phyloP scores from a whole-genome alignment of 768 basidiomycete genomes.

The Suillus clintonianus region DNA sequence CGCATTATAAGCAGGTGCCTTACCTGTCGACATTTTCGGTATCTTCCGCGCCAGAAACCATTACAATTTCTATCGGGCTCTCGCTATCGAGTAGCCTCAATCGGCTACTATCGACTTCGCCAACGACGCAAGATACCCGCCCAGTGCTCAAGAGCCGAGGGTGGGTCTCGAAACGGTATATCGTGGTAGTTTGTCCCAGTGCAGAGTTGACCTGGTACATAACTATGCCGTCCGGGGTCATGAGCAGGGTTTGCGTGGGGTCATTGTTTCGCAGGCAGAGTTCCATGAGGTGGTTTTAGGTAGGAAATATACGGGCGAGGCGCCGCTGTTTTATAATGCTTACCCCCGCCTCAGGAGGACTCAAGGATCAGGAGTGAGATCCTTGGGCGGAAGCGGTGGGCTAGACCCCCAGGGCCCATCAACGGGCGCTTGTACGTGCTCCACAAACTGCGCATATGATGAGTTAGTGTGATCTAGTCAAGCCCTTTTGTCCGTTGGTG shows the following conservation, averaged over 20 bases:
- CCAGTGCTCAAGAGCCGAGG: constrained; percentile 22
- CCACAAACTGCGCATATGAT: background rate
- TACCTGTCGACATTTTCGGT: constrained; percentile 21
- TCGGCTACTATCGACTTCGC: constrained; percentile 30
- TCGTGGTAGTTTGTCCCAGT: background rate
- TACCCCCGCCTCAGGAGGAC: too few relatives aligned
- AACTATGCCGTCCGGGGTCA: constrained; percentile 33
- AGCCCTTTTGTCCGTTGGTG: background rate
- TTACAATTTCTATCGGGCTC: constrained; percentile 11
- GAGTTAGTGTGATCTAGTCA: background rate
- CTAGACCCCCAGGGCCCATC: background rate
- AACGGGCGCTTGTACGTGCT: background rate
- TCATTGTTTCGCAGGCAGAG: constrained; percentile 33
- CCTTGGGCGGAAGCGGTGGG: background rate
- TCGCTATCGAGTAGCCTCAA: constrained; percentile 23
- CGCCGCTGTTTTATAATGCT: background rate
- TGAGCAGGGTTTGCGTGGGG: constrained; percentile 36
- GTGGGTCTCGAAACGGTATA: constrained; percentile 25
- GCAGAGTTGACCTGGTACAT: constrained; percentile 37
- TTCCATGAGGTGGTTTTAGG: background rate
- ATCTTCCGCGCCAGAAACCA: constrained; percentile 11
- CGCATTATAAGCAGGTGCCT: constrained; percentile 4
- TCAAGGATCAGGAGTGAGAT: background rate
- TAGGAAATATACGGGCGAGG: background rate
- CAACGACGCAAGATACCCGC: constrained; percentile 35